Base-by-base conservation (phyloP, 2,329 filamentous ascomycete species). In the Trichoderma harzianum region DNA sequence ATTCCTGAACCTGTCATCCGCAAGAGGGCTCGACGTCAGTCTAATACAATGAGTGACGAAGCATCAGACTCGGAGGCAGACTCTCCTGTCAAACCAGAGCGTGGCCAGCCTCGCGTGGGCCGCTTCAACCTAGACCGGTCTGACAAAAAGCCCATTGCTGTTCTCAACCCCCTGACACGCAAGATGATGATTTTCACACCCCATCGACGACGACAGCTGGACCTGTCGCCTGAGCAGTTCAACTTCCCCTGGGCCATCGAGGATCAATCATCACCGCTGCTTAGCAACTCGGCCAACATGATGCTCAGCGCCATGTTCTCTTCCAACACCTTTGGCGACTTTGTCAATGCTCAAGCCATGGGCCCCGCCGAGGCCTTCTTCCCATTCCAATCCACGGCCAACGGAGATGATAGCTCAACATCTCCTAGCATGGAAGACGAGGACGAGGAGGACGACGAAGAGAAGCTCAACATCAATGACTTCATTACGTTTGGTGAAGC, bases 351-450 rank as follows among this genome's bases (percentile, higher is more conserved):
- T 6, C 90, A 92, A 77, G 86, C 89, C n/a, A 86, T 93, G 77
- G 92, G 92, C 1, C 91, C 92, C 2, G 86, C 90, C 0, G 92
- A 94, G 80, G 91, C 92, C 8, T 94, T 94, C 80, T 94, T 92
- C 76, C 89, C 92, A 6, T 90, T 91, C 69, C 86, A 86, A 12
- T 87, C 88, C 14, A 90, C 92, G 73, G 86, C 87, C 68, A 86
- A 87, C 61, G 83, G 83, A 47, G 86, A 87, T 39, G 86, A 87
- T 58, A 86, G 83, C 74, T 84, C 82, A 75, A 74, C 77, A 14
- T 75, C 75, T 10, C 76, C 78, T 26, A 82, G 81, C 62, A 69
- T 78, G 28, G 77, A 78, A 30, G 87, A 83, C 18, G 86, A 87
- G 24, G 90, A 92, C 62, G 66, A 69, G 1, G 66, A 69, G 2